These are phyloP conservation scores for Cercophora newfieldiana DNA, from an alignment of 495 filamentous ascomycete genomes.

Conservation along the genomic window DNA sequence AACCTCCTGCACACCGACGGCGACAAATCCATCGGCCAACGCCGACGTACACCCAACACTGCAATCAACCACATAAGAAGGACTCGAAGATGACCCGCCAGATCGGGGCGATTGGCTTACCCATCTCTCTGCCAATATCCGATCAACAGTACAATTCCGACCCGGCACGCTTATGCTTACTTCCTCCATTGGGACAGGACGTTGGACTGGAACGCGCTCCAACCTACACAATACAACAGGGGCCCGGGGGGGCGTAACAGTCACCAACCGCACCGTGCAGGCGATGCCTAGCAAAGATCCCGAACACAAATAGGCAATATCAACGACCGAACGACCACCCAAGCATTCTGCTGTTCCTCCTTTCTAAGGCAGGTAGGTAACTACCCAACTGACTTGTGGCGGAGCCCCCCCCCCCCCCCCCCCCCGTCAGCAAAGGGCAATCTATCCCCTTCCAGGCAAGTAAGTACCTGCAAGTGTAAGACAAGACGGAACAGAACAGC, in stretches of 20 bases:
- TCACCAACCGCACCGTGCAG: too few species aligned
- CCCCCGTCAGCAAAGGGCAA: not conserved
- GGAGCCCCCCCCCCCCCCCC: not conserved
- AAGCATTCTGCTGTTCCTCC: too few species aligned
- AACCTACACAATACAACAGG: too few species aligned
- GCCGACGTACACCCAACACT: not conserved
- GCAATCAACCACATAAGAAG: too few species aligned
- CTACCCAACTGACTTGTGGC: not conserved
- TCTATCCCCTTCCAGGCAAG: not conserved
- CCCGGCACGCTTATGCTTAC: not conserved
- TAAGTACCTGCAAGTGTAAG: too few species aligned
- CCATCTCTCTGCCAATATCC: not conserved
- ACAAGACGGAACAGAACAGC: too few species aligned
- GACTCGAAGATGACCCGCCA: not conserved
- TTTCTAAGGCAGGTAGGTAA: not conserved
- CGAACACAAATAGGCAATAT: not conserved
- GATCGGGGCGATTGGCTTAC: not conserved
- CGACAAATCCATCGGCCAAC: not conserved
- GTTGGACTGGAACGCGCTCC: too few species aligned
- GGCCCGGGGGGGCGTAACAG: too few species aligned
- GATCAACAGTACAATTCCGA: not conserved
- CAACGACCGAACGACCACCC: not conserved
- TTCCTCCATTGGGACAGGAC: too few species aligned
- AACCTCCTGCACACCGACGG: not conserved
- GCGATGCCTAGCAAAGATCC: too few species aligned